These are phyloP conservation scores for Agastache rugosa DNA, from an alignment of 257 asterid genomes.

Conservation along the genomic window DNA sequence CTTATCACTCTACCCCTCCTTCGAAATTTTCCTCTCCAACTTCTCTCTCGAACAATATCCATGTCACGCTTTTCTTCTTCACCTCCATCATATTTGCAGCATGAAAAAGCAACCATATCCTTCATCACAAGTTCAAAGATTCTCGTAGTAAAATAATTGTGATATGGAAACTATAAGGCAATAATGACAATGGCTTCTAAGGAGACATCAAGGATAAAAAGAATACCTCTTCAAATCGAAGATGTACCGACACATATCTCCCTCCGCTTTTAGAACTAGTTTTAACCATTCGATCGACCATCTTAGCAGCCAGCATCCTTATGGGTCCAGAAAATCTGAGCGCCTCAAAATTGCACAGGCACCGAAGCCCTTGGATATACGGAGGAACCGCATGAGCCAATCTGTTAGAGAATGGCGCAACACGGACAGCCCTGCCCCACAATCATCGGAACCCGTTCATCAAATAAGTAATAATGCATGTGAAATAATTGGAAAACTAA, in stretches of 20 bases:
- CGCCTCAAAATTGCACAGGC: slow-evolving; percentile 97
- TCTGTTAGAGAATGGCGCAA: slow-evolving; percentile 99
- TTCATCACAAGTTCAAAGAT: slow-evolving; percentile 40
- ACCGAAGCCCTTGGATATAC: slow-evolving; percentile 81
- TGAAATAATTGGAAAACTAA: neutral
- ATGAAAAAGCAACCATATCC: slow-evolving; percentile 99
- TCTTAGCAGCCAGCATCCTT: slow-evolving; percentile 93
- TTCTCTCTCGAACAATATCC: slow-evolving; percentile 97
- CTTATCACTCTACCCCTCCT: slow-evolving; percentile 90
- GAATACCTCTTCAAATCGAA: slow-evolving; percentile 97
- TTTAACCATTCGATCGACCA: slow-evolving; percentile 95
- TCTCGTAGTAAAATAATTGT: neutral
- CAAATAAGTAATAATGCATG: neutral
- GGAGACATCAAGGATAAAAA: neutral
- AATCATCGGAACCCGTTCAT: slow-evolving; percentile 38
- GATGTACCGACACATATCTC: slow-evolving; percentile 87
- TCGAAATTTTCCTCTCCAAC: slow-evolving; percentile 98
- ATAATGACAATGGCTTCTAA: neutral
- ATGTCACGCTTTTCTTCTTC: slow-evolving; percentile 91
- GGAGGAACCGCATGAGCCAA: slow-evolving; percentile 95
- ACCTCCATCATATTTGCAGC: slow-evolving; percentile 96
- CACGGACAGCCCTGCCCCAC: slow-evolving; percentile 90
- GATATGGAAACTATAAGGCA: neutral
- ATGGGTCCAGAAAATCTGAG: slow-evolving; percentile 93
- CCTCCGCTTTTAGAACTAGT: slow-evolving; percentile 76